A percentile compares a stretch with the other conserved stretches of the same genome.
Conservation (phyloP, 2,329 filamentous ascomycete genomes). For the Capronia coronata region DNA sequence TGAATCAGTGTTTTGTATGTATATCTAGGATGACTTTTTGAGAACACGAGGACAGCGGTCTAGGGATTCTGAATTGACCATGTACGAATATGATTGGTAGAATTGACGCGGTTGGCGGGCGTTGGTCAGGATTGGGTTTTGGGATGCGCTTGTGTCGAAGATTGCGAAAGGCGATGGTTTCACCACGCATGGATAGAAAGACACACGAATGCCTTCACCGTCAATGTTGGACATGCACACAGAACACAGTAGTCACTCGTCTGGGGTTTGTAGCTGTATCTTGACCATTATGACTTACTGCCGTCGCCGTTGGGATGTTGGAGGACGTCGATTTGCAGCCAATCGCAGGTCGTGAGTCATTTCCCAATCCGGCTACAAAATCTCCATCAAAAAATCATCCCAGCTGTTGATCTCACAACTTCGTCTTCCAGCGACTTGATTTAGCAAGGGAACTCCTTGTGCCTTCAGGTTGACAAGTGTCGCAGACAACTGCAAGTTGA, state of each 20-base stretch:
- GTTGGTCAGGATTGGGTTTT: background rate
- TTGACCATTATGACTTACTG: too few species aligned
- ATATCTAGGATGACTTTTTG: background rate
- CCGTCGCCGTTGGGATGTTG: too few species aligned
- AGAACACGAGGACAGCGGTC: background rate
- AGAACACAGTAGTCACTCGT: too few species aligned
- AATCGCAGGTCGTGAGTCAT: slow-evolving; percentile 9
- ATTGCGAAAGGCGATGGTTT: too few species aligned
- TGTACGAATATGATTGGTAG: slow-evolving; percentile 1
- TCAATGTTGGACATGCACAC: too few species aligned
- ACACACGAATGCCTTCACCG: too few species aligned
- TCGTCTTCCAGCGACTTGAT: background rate
- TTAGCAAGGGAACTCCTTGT: too few species aligned
- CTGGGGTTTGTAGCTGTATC: too few species aligned
- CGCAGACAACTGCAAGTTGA: too few species aligned
- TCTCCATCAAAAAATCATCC: slow-evolving; percentile 10
- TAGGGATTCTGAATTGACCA: background rate
- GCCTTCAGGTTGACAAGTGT: too few species aligned
- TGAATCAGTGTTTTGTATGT: slow-evolving; percentile 31
- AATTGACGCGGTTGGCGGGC: background rate
- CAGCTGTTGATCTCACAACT: background rate
- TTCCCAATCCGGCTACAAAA: slow-evolving; percentile 10
- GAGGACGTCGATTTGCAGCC: background rate
- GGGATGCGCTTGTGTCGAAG: background rate
- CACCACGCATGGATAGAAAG: too few species aligned